Percentiles rank a stretch among this genome's conserved stretches.
phyloP scores from a whole-genome alignment of 345 rosid genomes.

The Arabis hirsuta region DNA sequence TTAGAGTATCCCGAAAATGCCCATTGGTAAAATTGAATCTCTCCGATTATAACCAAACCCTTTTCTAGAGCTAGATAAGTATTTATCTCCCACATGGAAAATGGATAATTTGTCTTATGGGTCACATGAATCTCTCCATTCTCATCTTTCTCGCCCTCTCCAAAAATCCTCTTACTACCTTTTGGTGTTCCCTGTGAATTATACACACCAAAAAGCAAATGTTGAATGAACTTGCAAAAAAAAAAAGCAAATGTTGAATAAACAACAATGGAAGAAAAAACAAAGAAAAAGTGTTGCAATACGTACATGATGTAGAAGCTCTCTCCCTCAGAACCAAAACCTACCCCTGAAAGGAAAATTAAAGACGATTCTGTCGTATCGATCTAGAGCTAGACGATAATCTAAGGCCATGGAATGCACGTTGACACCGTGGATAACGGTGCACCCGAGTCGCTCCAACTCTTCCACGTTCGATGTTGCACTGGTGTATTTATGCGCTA shows the following conservation, averaged over 20 bases:
- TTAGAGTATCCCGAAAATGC: background rate
- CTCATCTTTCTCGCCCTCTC: background rate
- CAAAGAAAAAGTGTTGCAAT: too few species aligned
- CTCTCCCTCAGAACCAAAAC: background rate
- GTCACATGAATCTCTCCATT: slow-evolving; percentile 24
- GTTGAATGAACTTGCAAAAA: background rate
- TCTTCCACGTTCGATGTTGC: slow-evolving; percentile 8
- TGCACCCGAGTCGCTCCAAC: slow-evolving; percentile 14
- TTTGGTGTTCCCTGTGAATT: background rate
- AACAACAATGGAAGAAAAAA: too few species aligned
- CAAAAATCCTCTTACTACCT: background rate
- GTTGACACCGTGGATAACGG: slow-evolving; percentile 10
- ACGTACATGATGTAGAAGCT: background rate
- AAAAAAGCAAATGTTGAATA: too few species aligned
- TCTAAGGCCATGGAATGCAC: slow-evolving; percentile 1
- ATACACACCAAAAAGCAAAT: background rate
- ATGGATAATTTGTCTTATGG: background rate
- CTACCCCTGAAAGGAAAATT: slow-evolving; percentile 8
- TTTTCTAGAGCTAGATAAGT: slow-evolving; percentile 3
- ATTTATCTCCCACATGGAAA: background rate
- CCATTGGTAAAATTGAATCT: background rate
- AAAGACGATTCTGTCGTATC: slow-evolving; percentile 18
- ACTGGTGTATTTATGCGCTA: background rate
- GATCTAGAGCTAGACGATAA: background rate
- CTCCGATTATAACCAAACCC: background rate